A percentile compares a stretch with the other conserved stretches of the same genome.
Evolutionary conservation across 352 stramenopile genomes (phyloP).

Genomic region (Phytophthora pseudosyringae): DNA sequence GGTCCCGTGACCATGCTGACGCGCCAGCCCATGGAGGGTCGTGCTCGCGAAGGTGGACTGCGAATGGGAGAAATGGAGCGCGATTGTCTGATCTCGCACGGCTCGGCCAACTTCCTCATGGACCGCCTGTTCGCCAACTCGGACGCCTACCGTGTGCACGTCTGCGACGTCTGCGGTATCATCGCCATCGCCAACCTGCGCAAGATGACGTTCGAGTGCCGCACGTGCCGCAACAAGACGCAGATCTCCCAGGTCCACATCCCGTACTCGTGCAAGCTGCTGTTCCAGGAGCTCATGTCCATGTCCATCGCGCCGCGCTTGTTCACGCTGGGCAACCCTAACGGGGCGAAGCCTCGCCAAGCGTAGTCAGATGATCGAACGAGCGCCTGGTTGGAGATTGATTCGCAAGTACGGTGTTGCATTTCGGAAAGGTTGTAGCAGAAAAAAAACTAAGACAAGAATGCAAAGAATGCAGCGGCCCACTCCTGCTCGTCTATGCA

Average conservation of each 20-base stretch:
- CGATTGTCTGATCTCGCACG: constrained; percentile 99
- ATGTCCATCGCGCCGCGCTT: constrained; percentile 99
- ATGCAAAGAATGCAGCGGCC: constrained; percentile 16
- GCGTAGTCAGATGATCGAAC: background rate
- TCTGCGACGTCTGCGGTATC: constrained; percentile 99
- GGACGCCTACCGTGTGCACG: constrained; percentile 98
- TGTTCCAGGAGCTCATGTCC: constrained; percentile 99
- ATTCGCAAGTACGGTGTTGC: background rate
- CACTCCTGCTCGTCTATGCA: constrained; percentile 17
- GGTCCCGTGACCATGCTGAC: constrained; percentile 98
- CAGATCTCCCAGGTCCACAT: constrained; percentile 97
- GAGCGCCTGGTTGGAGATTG: too few relatives aligned
- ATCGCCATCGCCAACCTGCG: constrained; percentile 99
- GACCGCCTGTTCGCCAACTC: constrained; percentile 99
- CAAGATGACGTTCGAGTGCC: constrained; percentile 99
- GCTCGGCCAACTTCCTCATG: constrained; percentile 98
- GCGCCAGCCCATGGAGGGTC: constrained; percentile 98
- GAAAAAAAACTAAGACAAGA: constrained; percentile 25
- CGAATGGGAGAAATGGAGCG: constrained; percentile 99
- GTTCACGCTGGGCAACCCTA: constrained; percentile 93
- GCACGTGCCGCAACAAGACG: constrained; percentile 95
- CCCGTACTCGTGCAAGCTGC: constrained; percentile 99
- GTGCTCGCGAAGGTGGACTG: constrained; percentile 97
- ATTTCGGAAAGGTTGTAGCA: constrained; percentile 28
- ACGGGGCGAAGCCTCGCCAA: constrained; percentile 57